Base-by-base conservation (phyloP, 306 rosid genomes). In the Dryas alaskensis region DNA sequence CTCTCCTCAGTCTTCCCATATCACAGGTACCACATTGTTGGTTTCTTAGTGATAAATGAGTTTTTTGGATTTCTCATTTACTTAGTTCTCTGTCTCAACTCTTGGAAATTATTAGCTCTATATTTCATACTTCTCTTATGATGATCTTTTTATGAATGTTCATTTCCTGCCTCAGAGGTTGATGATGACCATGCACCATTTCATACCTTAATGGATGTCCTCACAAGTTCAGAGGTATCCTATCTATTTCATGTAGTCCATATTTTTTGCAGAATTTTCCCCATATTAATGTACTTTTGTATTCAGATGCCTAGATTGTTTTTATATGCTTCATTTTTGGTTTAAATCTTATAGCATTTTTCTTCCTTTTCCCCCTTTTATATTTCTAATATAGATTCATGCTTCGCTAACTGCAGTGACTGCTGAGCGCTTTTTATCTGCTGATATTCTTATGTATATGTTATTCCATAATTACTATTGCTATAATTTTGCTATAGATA, bases 181-280 rank as follows among this genome's bases (percentile, higher is more conserved):
- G 78, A 82, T 39, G 39, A 27, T 40, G 84, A 55, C 31, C 31
- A 6, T 10, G 49, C 67, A 2, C 0, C 44, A 2, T 61, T 46
- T 65, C 65, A n/a, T 80, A 83, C 95, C 51, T 74, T 91, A 63
- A 91, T 79, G 95, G 87, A 82, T 40, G 85, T 86, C 49, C 87
- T 88, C 37, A 82, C 86, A 7, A 81, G 81, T 77, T 40, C 88
- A 8, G 65, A 87, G 95, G 96, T 89, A 81, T 14, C 65, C 10
- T 54, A 43, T 62, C 48, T 64, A 11, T 63, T 48, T 50, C 22
- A 70, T n/a, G n/a, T 37, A 4, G 43, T 17, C 16, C 43, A 0
- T 5, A 8, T 45, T 45, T 45, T 45, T 45, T 1, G 6, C 8
- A 45, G 13, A 51, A 50, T 37, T 31, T 25, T 19, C 10, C 44